phyloP scores from a whole-genome alignment of 1,139 yeast genomes.

The Geotrichum candidum region DNA sequence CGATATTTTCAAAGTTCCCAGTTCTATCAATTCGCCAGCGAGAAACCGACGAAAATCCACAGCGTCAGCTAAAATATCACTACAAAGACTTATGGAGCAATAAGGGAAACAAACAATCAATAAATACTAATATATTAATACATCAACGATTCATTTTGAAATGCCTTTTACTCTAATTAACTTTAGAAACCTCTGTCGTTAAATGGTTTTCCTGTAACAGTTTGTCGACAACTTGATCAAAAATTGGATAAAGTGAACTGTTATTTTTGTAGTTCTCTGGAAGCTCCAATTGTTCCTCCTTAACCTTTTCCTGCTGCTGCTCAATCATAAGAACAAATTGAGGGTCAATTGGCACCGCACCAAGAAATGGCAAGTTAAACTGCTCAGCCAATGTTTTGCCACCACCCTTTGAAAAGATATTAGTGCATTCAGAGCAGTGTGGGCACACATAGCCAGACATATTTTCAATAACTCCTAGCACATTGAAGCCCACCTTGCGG shows the following conservation, averaged over 20 bases:
- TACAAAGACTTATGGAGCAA: constrained; percentile 11
- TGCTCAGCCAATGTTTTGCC: constrained; percentile 64
- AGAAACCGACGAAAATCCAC: constrained; percentile 6
- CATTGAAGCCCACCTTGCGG: constrained; percentile 69
- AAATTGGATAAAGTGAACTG: constrained; percentile 42
- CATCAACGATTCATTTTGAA: background rate
- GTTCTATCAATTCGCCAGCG: background rate
- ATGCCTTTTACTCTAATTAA: background rate
- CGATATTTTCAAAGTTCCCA: background rate
- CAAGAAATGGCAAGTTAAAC: constrained; percentile 62
- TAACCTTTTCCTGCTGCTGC: constrained; percentile 24
- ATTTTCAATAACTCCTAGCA: constrained; percentile 87
- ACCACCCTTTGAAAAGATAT: constrained; percentile 93
- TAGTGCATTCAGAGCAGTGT: constrained; percentile 76
- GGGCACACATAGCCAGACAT: constrained; percentile 98
- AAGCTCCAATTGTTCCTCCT: constrained; percentile 19
- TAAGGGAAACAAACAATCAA: background rate
- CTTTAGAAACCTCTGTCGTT: constrained; percentile 1
- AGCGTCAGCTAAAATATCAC: constrained; percentile 12
- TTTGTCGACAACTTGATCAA: constrained; percentile 45
- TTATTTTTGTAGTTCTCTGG: constrained; percentile 37
- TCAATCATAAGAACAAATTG: constrained; percentile 81
- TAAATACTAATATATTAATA: background rate
- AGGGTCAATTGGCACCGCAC: constrained; percentile 91
- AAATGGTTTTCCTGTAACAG: constrained; percentile 4